Conservation (phyloP, 2,329 filamentous ascomycete genomes). For the Pyrenochaeta sp. region DNA sequence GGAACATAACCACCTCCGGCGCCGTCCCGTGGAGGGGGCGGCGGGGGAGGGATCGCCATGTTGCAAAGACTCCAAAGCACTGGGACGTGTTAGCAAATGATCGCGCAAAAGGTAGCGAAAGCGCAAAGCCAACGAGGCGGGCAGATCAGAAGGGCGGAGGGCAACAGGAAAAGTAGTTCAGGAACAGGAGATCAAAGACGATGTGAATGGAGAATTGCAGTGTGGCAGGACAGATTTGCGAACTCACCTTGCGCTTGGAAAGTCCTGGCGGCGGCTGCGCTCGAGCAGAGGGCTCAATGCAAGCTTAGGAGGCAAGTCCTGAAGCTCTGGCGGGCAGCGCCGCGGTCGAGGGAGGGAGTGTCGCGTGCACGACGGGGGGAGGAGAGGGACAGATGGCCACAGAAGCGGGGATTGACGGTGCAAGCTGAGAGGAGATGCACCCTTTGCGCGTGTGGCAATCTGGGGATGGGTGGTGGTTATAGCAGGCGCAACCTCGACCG, state of each 20-base stretch:
- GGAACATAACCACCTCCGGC: conserved; percentile 34
- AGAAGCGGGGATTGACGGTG: conserved; percentile 18
- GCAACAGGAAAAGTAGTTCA: too few species aligned
- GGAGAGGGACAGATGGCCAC: conserved; percentile 15
- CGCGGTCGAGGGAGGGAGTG: conserved; percentile 23
- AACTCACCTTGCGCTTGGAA: too few species aligned
- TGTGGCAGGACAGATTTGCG: too few species aligned
- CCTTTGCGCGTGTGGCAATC: conserved; percentile 38
- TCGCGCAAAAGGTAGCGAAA: too few species aligned
- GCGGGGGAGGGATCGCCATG: conserved; percentile 39
- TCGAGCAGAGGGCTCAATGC: conserved; percentile 12
- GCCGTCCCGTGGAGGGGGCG: conserved; percentile 35
- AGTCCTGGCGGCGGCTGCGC: conserved; percentile 10
- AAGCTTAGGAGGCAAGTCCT: conserved; percentile 30
- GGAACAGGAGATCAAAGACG: too few species aligned
- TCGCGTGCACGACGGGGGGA: conserved; percentile 30
- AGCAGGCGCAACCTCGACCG: conserved; percentile 32
- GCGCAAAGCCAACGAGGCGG: background rate
- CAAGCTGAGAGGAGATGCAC: conserved; percentile 28
- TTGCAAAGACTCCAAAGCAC: conserved; percentile 7
- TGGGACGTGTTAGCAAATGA: conserved; percentile 5
- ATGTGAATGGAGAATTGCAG: too few species aligned
- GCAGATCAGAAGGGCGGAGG: background rate
- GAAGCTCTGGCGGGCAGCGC: conserved; percentile 35
- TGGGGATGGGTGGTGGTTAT: conserved; percentile 32